These are phyloP conservation scores for Cystofilobasidium macerans DNA, from an alignment of 768 basidiomycete species.

Conservation along the genomic window DNA sequence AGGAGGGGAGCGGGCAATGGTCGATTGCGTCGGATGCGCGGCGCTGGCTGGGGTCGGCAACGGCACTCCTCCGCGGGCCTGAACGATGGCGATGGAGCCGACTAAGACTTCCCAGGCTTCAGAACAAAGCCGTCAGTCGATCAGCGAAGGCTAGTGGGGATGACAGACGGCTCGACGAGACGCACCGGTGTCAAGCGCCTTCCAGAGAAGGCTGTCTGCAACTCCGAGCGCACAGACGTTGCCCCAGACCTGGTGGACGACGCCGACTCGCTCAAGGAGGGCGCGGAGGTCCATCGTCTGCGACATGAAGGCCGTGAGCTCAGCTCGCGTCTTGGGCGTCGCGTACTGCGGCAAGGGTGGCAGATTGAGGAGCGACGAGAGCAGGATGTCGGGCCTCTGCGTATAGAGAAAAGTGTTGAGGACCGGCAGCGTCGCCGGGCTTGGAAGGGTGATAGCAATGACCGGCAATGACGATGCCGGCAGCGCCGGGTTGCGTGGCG, in stretches of 20 bases:
- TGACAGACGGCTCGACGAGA: background rate
- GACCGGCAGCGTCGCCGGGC: conserved; percentile 15
- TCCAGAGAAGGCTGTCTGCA: conserved; percentile 18
- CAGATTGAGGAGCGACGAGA: conserved; percentile 12
- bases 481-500: conserved; percentile 1
- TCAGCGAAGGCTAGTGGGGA: background rate
- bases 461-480: conserved; percentile 8
- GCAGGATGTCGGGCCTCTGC: conserved; percentile 24
- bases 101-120: conserved; percentile 23
- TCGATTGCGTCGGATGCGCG: too few species aligned
- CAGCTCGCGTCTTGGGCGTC: conserved; percentile 3
- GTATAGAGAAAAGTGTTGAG: conserved; percentile 27
- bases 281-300: background rate
- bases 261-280: conserved; percentile 13
- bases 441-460: conserved; percentile 20
- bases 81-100: conserved; percentile 15
- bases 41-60: too few species aligned
- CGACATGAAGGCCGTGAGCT: conserved; percentile 11
- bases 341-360: background rate
- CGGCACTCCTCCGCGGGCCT: background rate
- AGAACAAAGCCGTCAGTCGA: background rate
- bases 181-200: conserved; percentile 10
- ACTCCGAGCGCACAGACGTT: conserved; percentile 21
- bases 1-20: too few species aligned
- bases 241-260: conserved; percentile 20